Evolutionary conservation across 108 stramenopile species (phyloP), one percentile per base, ranked within the genome.

Genomic region (Conticribra weissflogii): DNA sequence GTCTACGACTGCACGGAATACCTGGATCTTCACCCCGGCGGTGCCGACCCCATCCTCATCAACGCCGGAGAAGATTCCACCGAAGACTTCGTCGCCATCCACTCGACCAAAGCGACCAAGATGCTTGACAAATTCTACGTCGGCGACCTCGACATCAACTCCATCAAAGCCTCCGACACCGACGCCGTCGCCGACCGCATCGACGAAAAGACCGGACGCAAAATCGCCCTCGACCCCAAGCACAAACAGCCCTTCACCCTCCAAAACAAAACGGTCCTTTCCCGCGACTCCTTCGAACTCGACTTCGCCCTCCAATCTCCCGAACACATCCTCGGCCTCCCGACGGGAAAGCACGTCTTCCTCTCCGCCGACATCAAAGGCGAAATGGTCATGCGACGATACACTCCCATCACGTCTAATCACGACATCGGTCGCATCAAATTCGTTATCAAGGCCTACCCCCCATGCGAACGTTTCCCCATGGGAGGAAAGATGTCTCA

Each of bases 71-170:
- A 76, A 24, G 98, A 98, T 67, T 81, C 94, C 41, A 97, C 97
- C 1, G 97, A 98, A 53, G 98, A 98, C 69, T 97, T 98, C 69
- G 89, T 91, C 21, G 97, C 96, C n/a, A 97, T 98, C 63, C 98
- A 98, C 81, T 96, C 96, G 16, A 66, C 70, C 41, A 97, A 96
- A 79, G 98, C 98, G 0, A 88, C 89, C 24, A 90, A 90, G 80
- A 93, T 96, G 92, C 80, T 98, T 7, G 89, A 96, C 30, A 87
- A 90, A 59, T 98, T 89, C 68, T 93, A 93, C 89, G 86, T 98
- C 65, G 98, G 98, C 24, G 90, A 93, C 36, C 68, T 98, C 33
- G 92, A 91, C 44, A 71, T 44, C 9, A 34, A 74, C 17, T 59
- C 72, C 27, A 34, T 67, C 28, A 77, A 84, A 8, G 85, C 80